Base-by-base conservation (phyloP, 305 asterid species). In the Fraxinus xanthoxyloides region DNA sequence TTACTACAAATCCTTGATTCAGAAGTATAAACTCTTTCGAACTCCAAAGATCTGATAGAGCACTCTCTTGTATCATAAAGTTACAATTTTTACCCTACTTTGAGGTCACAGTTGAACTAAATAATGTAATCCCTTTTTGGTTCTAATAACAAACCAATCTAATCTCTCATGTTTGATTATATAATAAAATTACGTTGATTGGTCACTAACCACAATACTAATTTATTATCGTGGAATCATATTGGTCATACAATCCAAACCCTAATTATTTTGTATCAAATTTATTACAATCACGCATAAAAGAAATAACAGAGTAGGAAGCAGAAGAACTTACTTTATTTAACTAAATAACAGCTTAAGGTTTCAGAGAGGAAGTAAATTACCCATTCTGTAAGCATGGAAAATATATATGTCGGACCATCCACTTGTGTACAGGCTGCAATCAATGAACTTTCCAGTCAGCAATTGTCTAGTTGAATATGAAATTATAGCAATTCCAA, bases 371-470 rank as follows among this genome's bases (percentile, higher is more conserved):
- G 79, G 21, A 56, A 83, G 67, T 77, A 83, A 48, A 73, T 88
- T 26, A 96, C 77, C 98, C 98, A 87, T 91, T 89, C 28, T 93
- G 93, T 78, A 94, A 82, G 89, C 97, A 96, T 31, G 98, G 99
- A 78, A 93, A 90, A 88, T 96, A 96, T 80, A 96, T 86, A 86
- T 94, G 99, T 19, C 98, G 95, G 69, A 94, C 94, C 92, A 96
- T 94, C 99, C 99, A 94, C 88, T 93, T 96, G 85, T 96, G 98
- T 65, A 96, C 98, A 87, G 99, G 99, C 99, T 96, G 95, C 91
- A 91, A 81, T 28, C n/a, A 38, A 83, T n/a, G 63, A 84, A 84
- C 70, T 15, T 38, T 12, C 72, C 38, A 79, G 56, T 84, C 72
- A 65, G 8, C 73, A 87, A 74, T 77, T 2, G 74, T 59, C 63